Conservation (phyloP, 2,329 filamentous ascomycete species). For the Trichoderma gracile region DNA sequence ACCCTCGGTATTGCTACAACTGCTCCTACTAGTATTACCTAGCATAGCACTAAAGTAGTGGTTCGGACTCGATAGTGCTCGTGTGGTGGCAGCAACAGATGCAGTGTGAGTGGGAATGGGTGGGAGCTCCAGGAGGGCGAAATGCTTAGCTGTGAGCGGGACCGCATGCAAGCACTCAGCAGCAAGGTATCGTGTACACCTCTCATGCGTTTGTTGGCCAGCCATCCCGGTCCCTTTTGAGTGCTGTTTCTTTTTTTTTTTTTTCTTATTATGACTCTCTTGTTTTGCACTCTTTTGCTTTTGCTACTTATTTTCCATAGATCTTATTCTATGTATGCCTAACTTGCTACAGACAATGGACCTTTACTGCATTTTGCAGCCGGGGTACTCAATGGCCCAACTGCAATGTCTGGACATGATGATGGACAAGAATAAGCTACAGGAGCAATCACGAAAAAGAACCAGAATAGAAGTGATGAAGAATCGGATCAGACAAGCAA, state of each 20-base stretch:
- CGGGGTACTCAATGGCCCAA: too few species aligned
- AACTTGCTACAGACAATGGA: too few species aligned
- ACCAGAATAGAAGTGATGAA: background rate
- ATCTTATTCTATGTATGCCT: too few species aligned
- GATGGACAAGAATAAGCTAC: too few species aligned
- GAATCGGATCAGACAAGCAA: constrained; percentile 2
- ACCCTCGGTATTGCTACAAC: background rate
- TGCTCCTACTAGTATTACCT: background rate
- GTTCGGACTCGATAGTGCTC: constrained; percentile 4
- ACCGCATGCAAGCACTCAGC: constrained; percentile 25
- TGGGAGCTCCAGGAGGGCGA: constrained; percentile 11
- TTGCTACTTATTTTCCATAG: background rate
- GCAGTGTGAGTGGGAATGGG: background rate
- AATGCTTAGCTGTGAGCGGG: constrained; percentile 27
- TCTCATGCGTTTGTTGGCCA: constrained; percentile 24
- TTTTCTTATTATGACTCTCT: background rate
- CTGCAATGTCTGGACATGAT: too few species aligned
- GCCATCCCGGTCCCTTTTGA: constrained; percentile 11
- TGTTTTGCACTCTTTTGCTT: background rate
- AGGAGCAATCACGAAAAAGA: too few species aligned
- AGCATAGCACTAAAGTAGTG: background rate
- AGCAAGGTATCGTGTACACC: constrained; percentile 23
- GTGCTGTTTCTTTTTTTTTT: background rate
- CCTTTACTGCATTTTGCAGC: too few species aligned
- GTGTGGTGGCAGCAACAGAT: constrained; percentile 1